Conservation (phyloP, 116 monocot genomes). For the Papilionanthe hybrid region DNA sequence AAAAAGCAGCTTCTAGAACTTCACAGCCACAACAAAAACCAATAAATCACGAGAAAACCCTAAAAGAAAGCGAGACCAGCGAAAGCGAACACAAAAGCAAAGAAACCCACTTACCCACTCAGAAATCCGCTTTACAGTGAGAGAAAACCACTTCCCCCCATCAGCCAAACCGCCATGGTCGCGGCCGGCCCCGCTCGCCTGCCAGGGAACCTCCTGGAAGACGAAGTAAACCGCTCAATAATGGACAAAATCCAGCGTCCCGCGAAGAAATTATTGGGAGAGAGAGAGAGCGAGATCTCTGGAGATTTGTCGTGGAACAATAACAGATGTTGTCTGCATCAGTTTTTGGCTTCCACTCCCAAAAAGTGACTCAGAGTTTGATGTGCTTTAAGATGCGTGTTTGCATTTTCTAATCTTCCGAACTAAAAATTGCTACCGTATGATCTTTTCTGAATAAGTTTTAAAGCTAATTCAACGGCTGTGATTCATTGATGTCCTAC, state of each 20-base stretch:
- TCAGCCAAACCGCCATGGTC: constrained; percentile 2
- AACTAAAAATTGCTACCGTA: no score
- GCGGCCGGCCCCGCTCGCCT: neutral
- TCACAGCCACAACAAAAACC: neutral
- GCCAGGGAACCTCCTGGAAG: neutral
- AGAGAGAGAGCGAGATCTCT: neutral
- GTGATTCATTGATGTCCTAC: no score
- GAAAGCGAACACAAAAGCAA: neutral
- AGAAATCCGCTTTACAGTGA: neutral
- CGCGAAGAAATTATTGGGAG: neutral
- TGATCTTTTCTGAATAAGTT: no score
- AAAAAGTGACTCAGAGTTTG: no score
- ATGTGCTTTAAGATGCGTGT: no score
- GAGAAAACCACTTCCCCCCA: neutral
- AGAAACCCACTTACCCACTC: neutral
- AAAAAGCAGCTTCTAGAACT: neutral
- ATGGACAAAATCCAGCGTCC: neutral
- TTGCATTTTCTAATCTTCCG: no score
- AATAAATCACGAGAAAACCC: constrained; percentile 4
- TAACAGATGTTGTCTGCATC: neutral
- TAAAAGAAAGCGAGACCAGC: neutral
- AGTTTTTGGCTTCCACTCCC: neutral
- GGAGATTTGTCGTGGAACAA: neutral
- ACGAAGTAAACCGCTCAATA: neutral
- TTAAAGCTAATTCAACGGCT: no score